phyloP scores from a whole-genome alignment of 192 early-diverging fungal species.

The Coemansia sp. region DNA sequence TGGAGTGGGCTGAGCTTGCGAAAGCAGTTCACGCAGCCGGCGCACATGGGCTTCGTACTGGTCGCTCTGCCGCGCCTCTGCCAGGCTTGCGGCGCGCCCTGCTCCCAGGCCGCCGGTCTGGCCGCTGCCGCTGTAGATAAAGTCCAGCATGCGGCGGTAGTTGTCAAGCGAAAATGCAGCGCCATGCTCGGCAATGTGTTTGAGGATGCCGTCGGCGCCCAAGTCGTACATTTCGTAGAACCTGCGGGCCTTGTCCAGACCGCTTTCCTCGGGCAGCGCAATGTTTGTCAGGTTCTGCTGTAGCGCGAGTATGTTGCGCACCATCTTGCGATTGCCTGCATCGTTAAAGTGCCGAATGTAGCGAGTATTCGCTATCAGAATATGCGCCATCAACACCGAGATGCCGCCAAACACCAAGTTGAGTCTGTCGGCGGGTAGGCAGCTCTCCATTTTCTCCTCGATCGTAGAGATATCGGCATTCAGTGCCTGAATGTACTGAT shows the following conservation, averaged over 20 bases:
- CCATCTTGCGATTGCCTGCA: constrained; percentile 72
- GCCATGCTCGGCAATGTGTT: constrained; percentile 59
- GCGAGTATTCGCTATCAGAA: constrained; percentile 64
- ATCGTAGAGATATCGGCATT: constrained; percentile 75
- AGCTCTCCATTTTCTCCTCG: constrained; percentile 68
- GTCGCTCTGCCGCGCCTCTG: constrained; percentile 18
- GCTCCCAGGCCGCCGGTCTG: constrained; percentile 18
- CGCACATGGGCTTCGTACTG: background rate
- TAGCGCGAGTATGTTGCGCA: constrained; percentile 78
- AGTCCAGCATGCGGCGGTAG: constrained; percentile 70
- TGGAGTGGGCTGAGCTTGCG: background rate
- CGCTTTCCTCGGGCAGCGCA: constrained; percentile 60
- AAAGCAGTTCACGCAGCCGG: background rate
- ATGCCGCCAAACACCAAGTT: constrained; percentile 83
- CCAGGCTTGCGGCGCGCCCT: constrained; percentile 27
- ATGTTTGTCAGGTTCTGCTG: constrained; percentile 89
- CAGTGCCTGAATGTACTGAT: constrained; percentile 79
- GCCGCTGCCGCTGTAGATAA: constrained; percentile 59
- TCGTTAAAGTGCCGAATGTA: constrained; percentile 68
- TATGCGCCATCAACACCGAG: constrained; percentile 67
- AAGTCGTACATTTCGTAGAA: constrained; percentile 76
- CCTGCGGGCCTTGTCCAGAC: constrained; percentile 64
- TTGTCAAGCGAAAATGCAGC: constrained; percentile 74
- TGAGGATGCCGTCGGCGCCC: constrained; percentile 59
- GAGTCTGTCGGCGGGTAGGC: constrained; percentile 62